A percentile compares a stretch with the other conserved stretches of the same genome.
phyloP scores from a whole-genome alignment of 2,329 filamentous ascomycete genomes.

The Dendryphion nanum region DNA sequence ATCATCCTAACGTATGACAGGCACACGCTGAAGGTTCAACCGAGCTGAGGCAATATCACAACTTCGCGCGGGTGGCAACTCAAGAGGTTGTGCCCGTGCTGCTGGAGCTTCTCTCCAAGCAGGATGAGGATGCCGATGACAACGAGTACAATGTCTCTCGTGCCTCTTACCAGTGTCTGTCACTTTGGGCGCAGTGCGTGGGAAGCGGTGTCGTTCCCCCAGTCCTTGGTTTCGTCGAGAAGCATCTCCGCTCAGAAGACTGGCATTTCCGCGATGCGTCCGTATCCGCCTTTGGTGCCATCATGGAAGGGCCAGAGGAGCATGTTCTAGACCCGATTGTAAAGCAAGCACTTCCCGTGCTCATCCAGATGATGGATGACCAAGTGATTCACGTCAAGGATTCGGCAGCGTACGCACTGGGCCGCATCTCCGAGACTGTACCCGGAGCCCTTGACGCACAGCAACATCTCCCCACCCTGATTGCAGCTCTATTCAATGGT shows the following conservation, averaged over 20 bases:
- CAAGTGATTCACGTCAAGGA: constrained; percentile 86
- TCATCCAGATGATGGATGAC: constrained; percentile 93
- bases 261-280: constrained; percentile 96
- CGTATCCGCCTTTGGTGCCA: constrained; percentile 94
- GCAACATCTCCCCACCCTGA: constrained; percentile 78
- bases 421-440: constrained; percentile 91
- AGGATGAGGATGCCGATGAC: constrained; percentile 94
- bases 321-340: constrained; percentile 89
- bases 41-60: constrained; percentile 89
- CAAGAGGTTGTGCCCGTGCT: constrained; percentile 93
- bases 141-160: constrained; percentile 97
- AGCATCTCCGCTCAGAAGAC: constrained; percentile 83
- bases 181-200: constrained; percentile 92
- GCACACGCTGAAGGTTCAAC: constrained; percentile 70
- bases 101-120: constrained; percentile 84
- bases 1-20: constrained; percentile 37
- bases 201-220: constrained; percentile 79
- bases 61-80: constrained; percentile 90
- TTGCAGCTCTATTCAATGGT: constrained; percentile 85
- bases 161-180: constrained; percentile 93
- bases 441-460: constrained; percentile 86
- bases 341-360: constrained; percentile 87
- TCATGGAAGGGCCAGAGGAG: constrained; percentile 97
- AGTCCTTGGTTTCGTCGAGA: constrained; percentile 88
- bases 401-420: constrained; percentile 92